phyloP scores from a whole-genome alignment of 2,329 filamentous ascomycete genomes.

The Claviceps fusiformis region DNA sequence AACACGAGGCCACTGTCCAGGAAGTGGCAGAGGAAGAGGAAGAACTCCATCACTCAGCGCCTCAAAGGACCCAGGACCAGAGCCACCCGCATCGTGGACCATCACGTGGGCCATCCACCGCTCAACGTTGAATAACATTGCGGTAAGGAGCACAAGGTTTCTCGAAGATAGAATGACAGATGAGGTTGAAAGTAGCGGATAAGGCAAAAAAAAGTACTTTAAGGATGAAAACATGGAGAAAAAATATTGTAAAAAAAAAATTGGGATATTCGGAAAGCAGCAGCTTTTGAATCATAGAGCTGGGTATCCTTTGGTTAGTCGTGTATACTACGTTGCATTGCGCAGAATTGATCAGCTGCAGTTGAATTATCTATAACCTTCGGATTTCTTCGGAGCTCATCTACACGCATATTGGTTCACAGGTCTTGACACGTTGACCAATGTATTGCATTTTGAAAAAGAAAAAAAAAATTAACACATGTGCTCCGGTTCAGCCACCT shows the following conservation, averaged over 20 bases:
- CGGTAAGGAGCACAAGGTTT: neutral
- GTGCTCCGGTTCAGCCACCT: conserved; percentile 52
- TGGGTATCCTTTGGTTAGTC: neutral
- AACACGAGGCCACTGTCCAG: neutral
- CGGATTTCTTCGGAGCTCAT: neutral
- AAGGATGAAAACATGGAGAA: neutral
- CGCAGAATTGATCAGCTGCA: neutral
- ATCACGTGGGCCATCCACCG: conserved; percentile 10
- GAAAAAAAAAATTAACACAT: conserved; percentile 38
- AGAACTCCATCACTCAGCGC: conserved; percentile 6
- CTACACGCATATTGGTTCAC: neutral
- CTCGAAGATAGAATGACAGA: neutral
- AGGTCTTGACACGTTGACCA: neutral
- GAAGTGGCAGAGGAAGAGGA: conserved; percentile 9
- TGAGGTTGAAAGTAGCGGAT: neutral
- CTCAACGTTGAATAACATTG: neutral
- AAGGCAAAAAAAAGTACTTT: neutral
- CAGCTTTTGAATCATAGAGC: neutral
- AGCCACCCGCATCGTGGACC: neutral
- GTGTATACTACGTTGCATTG: neutral
- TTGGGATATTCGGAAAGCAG: neutral
- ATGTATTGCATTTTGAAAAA: neutral
- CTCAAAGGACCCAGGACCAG: conserved; percentile 3
- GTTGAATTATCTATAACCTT: neutral
- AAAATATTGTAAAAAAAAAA: neutral